Percentiles rank a stretch among this genome's conserved stretches.
phyloP scores from a whole-genome alignment of 179 eudicot genomes.

The Vitellaria paradoxa region DNA sequence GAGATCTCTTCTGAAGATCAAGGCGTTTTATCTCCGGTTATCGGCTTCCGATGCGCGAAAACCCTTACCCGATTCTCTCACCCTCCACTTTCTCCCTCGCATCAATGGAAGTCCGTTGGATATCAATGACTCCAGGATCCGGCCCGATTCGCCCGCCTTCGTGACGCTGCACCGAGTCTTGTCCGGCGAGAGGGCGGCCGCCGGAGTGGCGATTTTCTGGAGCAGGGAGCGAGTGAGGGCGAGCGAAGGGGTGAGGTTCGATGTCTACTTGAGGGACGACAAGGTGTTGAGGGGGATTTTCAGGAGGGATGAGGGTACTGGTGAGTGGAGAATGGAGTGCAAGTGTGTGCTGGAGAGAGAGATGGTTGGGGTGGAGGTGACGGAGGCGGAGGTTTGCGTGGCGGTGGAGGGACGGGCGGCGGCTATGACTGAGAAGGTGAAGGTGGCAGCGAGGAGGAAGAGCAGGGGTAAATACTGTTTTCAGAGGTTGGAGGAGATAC shows the following conservation, averaged over 20 bases:
- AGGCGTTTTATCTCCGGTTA: constrained; percentile 26
- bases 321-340: constrained; percentile 51
- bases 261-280: constrained; percentile 41
- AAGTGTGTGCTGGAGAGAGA: constrained; percentile 27
- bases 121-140: constrained; percentile 38
- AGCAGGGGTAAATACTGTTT: constrained; percentile 18
- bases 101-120: constrained; percentile 31
- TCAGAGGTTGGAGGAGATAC: constrained; percentile 46
- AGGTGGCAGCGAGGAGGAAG: constrained; percentile 25
- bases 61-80: constrained; percentile 34
- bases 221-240: constrained; percentile 38
- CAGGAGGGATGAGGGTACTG: constrained; percentile 27
- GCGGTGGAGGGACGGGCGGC: constrained; percentile 24
- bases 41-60: background rate
- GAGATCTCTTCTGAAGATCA: constrained; percentile 29
- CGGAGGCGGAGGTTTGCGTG: constrained; percentile 24
- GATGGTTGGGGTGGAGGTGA: constrained; percentile 13
- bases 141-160: constrained; percentile 45
- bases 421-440: constrained; percentile 27
- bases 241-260: constrained; percentile 43
- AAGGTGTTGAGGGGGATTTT: constrained; percentile 45
- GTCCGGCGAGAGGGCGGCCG: constrained; percentile 4
- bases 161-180: constrained; percentile 46
- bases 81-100: constrained; percentile 46
- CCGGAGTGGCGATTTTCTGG: constrained; percentile 20